Evolutionary conservation across 805 yeast species (phyloP).

Genomic region (Tetrapisispora taiwanensis): DNA sequence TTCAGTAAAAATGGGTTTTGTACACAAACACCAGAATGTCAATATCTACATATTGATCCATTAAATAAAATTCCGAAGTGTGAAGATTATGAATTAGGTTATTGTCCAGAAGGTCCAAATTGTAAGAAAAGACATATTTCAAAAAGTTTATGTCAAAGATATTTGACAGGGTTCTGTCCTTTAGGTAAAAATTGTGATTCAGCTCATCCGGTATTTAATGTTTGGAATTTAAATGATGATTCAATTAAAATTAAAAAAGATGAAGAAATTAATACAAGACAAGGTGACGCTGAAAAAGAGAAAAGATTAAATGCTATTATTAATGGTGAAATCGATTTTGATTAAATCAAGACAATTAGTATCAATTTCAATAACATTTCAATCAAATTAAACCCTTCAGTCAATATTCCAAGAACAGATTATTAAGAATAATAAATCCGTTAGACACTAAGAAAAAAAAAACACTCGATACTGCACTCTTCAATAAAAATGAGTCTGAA

Average conservation of each 20-base stretch:
- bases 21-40: slow-evolving; percentile 89
- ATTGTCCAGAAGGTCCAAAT: slow-evolving; percentile 83
- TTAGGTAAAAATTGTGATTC: slow-evolving; percentile 60
- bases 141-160: slow-evolving; percentile 66
- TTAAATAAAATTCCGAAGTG: slow-evolving; percentile 83
- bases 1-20: slow-evolving; percentile 74
- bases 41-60: slow-evolving; percentile 86
- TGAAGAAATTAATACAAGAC: slow-evolving; percentile 27
- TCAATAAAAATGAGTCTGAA: too few relatives aligned
- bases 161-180: slow-evolving; percentile 87
- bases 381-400: too few relatives aligned
- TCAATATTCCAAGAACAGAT: too few relatives aligned
- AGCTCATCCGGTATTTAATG: slow-evolving; percentile 68
- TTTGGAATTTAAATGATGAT: slow-evolving; percentile 30
- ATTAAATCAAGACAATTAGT: neutral
- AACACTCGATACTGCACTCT: too few relatives aligned
- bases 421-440: too few relatives aligned
- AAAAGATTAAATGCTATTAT: slow-evolving; percentile 29
- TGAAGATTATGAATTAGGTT: slow-evolving; percentile 72
- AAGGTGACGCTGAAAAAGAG: slow-evolving; percentile 28
- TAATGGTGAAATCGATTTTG: slow-evolving; percentile 20
- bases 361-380: too few relatives aligned
- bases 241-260: slow-evolving; percentile 28
- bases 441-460: too few relatives aligned
- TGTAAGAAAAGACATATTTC: slow-evolving; percentile 77